These are phyloP conservation scores for Houttuynia cordata DNA, from an alignment of 164 flowering plant species.

Conservation along the genomic window DNA sequence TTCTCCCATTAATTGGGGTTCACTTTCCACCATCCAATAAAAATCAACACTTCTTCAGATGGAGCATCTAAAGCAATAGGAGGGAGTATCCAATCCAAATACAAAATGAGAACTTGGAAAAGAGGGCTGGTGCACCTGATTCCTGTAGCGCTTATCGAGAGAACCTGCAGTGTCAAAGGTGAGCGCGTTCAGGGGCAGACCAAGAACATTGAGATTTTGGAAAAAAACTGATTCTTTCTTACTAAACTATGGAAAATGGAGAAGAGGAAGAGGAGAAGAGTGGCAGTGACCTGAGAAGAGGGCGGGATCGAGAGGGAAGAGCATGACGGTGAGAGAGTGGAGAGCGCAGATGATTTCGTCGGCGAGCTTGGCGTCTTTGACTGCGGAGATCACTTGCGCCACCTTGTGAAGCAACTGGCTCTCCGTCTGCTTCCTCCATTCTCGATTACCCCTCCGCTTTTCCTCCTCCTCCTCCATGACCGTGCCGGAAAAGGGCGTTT, in stretches of 20 bases:
- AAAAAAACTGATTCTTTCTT: not conserved
- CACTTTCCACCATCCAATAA: too few species aligned
- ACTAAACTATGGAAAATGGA: not conserved
- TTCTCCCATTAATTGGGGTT: too few species aligned
- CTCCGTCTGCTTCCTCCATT: conserved; percentile 21
- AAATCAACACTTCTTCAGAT: too few species aligned
- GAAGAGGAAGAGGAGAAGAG: not conserved
- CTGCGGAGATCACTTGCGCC: conserved; percentile 33
- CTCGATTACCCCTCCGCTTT: conserved; percentile 28
- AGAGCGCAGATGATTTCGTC: conserved; percentile 64
- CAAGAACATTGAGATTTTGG: too few species aligned
- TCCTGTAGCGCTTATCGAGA: conserved; percentile 28
- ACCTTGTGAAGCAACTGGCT: conserved; percentile 36
- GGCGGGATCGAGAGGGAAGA: conserved; percentile 63
- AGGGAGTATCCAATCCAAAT: too few species aligned
- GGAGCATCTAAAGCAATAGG: too few species aligned
- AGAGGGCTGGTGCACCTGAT: conserved; percentile 31
- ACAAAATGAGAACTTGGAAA: not conserved
- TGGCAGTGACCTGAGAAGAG: conserved; percentile 46
- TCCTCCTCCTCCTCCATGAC: conserved; percentile 24
- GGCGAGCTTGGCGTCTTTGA: conserved; percentile 48
- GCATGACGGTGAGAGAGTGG: conserved; percentile 58
- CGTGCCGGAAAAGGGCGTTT: not conserved
- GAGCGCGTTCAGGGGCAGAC: too few species aligned
- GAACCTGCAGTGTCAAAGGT: conserved; percentile 26